Evolutionary conservation across 768 basidiomycete species (phyloP).

Genomic region (Mycena belliarum): DNA sequence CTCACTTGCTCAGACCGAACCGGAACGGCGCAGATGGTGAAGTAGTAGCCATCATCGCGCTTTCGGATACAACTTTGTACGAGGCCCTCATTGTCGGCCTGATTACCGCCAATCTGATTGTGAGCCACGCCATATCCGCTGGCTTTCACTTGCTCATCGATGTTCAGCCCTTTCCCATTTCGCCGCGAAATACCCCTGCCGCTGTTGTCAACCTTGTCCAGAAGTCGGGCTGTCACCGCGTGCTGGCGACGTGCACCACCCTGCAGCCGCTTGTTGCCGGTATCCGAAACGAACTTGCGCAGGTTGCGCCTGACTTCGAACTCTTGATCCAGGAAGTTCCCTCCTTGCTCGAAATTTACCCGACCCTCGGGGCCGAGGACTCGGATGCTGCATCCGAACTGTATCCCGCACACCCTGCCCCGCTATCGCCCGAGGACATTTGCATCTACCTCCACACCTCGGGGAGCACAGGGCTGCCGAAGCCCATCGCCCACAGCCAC

Average conservation of each 20-base stretch:
- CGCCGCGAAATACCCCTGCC: neutral
- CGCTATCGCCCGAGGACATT: conserved; percentile 25
- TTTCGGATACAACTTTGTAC: conserved; percentile 37
- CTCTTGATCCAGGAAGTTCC: neutral
- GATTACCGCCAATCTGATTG: neutral
- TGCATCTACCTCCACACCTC: conserved; percentile 48
- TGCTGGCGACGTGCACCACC: neutral
- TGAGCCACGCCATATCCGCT: neutral
- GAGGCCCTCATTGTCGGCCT: conserved; percentile 32
- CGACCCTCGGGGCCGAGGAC: neutral
- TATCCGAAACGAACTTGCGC: neutral
- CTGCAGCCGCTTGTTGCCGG: neutral
- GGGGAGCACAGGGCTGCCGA: conserved; percentile 50
- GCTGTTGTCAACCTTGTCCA: neutral
- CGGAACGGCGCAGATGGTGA: conserved; percentile 30
- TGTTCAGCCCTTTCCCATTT: neutral
- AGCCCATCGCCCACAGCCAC: conserved; percentile 24
- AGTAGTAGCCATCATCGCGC: conserved; percentile 39
- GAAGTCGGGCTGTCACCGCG: neutral
- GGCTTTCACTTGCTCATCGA: neutral
- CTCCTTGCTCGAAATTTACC: neutral
- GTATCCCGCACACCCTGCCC: conserved; percentile 24
- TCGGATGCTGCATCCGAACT: neutral
- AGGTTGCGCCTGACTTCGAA: neutral
- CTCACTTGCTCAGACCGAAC: conserved; percentile 36